A percentile compares a stretch with the other conserved stretches of the same genome.
Evolutionary conservation across 1,284 basidiomycete genomes (phyloP).

Genomic region (Cryptococcus hybrid): DNA sequence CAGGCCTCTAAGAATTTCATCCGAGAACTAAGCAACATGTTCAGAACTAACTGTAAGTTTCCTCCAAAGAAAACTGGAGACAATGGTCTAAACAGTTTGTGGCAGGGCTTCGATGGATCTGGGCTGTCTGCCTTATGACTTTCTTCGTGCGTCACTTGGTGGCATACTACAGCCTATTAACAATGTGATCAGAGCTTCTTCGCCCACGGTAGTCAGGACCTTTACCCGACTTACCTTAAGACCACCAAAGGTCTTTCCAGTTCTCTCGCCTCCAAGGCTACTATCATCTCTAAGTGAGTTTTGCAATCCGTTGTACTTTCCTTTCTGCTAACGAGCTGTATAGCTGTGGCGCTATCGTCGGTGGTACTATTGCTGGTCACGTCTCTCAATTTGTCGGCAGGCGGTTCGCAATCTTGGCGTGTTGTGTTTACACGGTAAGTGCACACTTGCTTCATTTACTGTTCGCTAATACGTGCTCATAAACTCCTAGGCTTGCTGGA

Average conservation of each 20-base stretch:
- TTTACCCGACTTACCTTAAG: slow-evolving; percentile 67
- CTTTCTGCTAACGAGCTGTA: neutral
- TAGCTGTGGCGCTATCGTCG: slow-evolving; percentile 65
- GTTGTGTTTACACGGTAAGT: slow-evolving; percentile 56
- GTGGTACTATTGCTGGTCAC: slow-evolving; percentile 75
- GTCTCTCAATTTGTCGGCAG: slow-evolving; percentile 82
- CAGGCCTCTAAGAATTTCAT: slow-evolving; percentile 70
- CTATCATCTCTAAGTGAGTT: slow-evolving; percentile 68
- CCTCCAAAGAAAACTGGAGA: neutral
- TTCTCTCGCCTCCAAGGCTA: slow-evolving; percentile 72
- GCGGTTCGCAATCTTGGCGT: slow-evolving; percentile 56
- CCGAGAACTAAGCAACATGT: slow-evolving; percentile 66
- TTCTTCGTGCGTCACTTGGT: slow-evolving; percentile 24
- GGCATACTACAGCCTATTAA: neutral
- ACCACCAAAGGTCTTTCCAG: slow-evolving; percentile 49
- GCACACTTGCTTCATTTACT: neutral
- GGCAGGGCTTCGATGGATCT: slow-evolving; percentile 72
- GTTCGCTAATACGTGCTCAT: slow-evolving; percentile 3
- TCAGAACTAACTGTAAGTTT: slow-evolving; percentile 65
- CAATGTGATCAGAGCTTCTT: slow-evolving; percentile 12
- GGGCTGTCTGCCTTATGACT: slow-evolving; percentile 60
- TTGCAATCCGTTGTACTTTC: neutral
- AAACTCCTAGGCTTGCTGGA: slow-evolving; percentile 33
- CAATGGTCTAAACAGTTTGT: neutral
- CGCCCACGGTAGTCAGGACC: slow-evolving; percentile 69